Base-by-base conservation (phyloP, 169 alveolate genomes). In the Ichthyophthirius multifiliis region DNA sequence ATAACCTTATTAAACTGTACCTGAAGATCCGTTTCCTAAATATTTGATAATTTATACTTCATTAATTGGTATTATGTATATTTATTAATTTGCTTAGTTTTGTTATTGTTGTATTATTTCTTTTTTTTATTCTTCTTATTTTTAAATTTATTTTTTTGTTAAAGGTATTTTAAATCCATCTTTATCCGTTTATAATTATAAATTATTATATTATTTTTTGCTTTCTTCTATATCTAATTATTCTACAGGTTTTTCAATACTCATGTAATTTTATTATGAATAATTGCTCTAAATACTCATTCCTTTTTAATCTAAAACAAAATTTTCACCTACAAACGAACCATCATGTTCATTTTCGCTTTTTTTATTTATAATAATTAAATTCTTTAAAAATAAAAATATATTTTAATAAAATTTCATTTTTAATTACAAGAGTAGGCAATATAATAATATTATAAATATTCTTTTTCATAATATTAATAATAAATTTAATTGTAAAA, bases 21-120 rank as follows among this genome's bases (percentile, higher is more conserved):
- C 85, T 7, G 75, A 43, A 18, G 85, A 65, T 4, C 85, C 85
- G 4, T 45, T 12, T 5, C 81, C 85, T n/a, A 79, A 55, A 27
- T 27, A 27, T 27, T 55, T 12, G 0, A 55, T 16, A 9, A 34
- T 27, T 7, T 55, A 27, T 27, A 55, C 71, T 55, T 55, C 71
- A 23, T 39, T 55, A 23, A 55, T 55, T 55, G 23, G 39, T 3
- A 55, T 23, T 0, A 23, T 16, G 43, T 23, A 55, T 27, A 55
- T 15, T 55, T 55, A 7, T 27, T 55, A 39, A 55, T 27, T 16
- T 27, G 23, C 71, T 10, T 55, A 4, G 23, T 55, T 27, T 23
- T 16, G 15, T 1, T 5, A 15, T 27, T 55, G 39, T 23, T 15
- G 15, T 15, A 20, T 4, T 27, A 5, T 55, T 20, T 55, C 71